Base-by-base conservation (phyloP, 2,329 filamentous ascomycete species). In the Apiospora phragmitis region DNA sequence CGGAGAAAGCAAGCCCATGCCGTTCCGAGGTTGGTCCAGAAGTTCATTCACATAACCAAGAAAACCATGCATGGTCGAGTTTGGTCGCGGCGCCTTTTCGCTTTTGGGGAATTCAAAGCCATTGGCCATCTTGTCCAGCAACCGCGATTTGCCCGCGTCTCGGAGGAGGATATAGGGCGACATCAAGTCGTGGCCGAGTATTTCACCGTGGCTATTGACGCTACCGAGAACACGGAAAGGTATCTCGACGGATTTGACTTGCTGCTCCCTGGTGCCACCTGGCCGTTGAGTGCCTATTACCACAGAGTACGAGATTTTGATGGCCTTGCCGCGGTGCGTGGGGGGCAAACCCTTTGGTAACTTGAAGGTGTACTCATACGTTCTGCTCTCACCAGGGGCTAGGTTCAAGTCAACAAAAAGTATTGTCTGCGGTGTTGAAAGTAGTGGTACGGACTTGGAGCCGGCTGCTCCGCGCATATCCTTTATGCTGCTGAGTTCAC, bases 351-450 rank as follows among this genome's bases (percentile, higher is more conserved):
- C 95, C 77, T 91, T 91, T 0, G 96, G 96, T 69, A 99, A 83
- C 62, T 89, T 92, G 80, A 98, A 98, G 1, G 90, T 89, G 80
- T 98, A 99, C 67, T 93, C 93, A 77, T 93, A 99, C 66, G 91
- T 92, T 75, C 90, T 92, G 80, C 94, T 97, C 82, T 99, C 94
- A 1, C 95, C 96, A 0, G 96, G 95, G 8, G 89, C 91, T 29
- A 99, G 87, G 76, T 92, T 91, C 70, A 99, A 85, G 80, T 99
- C 95, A 69, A 99, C 96, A 80, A 99, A 99, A 16, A 99, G 84
- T 72, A 99, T 94, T 1, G 94, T 97, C 82, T 98, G 96, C 1
- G 95, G 95, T 6, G 95, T 98, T 21, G 94, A 96, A n/a, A 99
- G 86, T 65, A 99, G 85, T 0, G 96, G 96, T 59, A 99, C 92